These are phyloP conservation scores for Rhodotorula graminis DNA, from an alignment of 768 basidiomycete species.

Conservation along the genomic window DNA sequence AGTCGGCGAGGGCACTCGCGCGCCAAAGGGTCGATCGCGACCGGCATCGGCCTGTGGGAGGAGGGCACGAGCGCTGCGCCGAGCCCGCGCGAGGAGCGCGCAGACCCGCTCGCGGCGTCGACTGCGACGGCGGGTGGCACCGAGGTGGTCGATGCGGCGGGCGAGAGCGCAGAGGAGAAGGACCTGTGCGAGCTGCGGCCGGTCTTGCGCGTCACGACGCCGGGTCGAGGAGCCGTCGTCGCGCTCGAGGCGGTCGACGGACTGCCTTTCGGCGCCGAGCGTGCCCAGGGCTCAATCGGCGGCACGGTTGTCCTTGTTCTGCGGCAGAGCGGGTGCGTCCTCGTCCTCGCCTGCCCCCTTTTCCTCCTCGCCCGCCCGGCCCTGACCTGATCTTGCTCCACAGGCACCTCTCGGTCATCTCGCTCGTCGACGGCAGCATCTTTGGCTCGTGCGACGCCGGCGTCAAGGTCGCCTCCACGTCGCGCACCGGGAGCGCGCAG, in stretches of 20 bases:
- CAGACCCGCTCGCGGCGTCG: background rate
- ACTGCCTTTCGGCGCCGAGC: no score
- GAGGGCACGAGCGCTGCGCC: background rate
- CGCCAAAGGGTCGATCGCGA: constrained; percentile 28
- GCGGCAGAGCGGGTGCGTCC: constrained; percentile 11
- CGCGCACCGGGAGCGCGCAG: no score
- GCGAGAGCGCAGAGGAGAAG: background rate
- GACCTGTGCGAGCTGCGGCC: background rate
- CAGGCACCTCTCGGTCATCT: constrained; percentile 16
- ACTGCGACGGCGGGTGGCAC: no score
- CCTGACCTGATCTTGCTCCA: no score
- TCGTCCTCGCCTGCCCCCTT: background rate
- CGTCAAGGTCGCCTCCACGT: background rate
- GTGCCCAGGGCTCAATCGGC: background rate
- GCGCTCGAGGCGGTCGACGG: background rate
- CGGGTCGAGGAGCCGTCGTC: constrained; percentile 14
- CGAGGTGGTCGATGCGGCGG: background rate
- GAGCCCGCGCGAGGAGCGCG: background rate
- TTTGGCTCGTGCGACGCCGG: constrained; percentile 2
- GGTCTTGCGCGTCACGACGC: background rate
- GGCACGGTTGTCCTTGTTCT: constrained; percentile 2
- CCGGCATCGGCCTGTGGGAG: constrained; percentile 39
- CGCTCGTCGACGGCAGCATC: constrained; percentile 8
- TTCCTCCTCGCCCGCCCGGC: background rate
- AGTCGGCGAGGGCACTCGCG: background rate